These are phyloP conservation scores for Eucalyptus grandis DNA, from an alignment of 345 rosid genomes.

Conservation along the genomic window DNA sequence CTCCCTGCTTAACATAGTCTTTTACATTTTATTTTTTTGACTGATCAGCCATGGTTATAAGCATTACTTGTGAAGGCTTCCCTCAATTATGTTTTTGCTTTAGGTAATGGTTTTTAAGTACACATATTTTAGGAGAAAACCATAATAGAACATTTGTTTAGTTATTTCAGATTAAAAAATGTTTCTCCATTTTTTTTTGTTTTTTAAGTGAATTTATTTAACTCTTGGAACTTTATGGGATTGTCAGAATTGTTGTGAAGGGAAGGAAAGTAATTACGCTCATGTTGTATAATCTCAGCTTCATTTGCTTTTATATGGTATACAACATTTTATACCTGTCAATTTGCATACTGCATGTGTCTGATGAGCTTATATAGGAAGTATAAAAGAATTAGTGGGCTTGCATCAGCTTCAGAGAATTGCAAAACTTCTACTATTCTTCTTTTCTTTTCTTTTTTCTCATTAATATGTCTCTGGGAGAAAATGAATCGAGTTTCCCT, in stretches of 20 bases:
- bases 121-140: neutral
- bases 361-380: neutral
- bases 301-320: neutral
- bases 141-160: neutral
- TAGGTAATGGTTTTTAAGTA: neutral
- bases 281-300: neutral
- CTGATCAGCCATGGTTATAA: neutral
- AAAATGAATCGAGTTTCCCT: neutral
- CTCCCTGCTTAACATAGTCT: neutral
- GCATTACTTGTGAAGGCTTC: neutral
- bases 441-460: neutral
- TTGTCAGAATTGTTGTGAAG: neutral
- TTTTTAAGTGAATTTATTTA: neutral
- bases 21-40: neutral
- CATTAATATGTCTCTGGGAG: rapidly evolving
- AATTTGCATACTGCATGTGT: neutral
- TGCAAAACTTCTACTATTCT: neutral
- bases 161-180: neutral
- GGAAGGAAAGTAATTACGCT: neutral
- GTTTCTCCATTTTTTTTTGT: neutral
- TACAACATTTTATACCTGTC: neutral
- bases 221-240: neutral
- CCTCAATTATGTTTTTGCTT: neutral
- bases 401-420: neutral
- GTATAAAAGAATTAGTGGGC: neutral